These are phyloP conservation scores for Drechslera avenae DNA, from an alignment of 2,329 filamentous ascomycete genomes.

Conservation along the genomic window DNA sequence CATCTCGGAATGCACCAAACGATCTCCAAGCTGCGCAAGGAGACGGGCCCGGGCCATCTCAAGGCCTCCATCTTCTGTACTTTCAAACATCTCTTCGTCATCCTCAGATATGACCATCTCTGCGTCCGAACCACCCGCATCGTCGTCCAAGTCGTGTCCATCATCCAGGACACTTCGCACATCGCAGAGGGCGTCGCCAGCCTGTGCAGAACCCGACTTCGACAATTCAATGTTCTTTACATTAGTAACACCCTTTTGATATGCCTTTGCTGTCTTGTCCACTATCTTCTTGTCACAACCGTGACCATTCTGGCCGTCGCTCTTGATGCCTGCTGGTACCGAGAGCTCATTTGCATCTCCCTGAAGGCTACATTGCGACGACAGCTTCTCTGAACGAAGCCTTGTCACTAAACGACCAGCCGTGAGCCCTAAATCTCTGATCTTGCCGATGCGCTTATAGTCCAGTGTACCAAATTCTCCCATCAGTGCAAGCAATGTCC, in stretches of 20 bases:
- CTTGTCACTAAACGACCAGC: conserved; percentile 65
- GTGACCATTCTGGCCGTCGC: no score
- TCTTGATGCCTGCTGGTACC: no score
- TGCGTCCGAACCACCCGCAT: conserved; percentile 16
- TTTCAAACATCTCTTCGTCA: conserved; percentile 15
- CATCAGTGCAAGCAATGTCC: conserved; percentile 78
- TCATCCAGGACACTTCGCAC: background rate
- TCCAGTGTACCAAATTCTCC: conserved; percentile 76
- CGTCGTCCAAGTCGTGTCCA: conserved; percentile 1
- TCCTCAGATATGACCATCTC: conserved; percentile 33
- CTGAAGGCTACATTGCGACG: background rate
- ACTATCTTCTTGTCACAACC: no score
- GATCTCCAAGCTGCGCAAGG: conserved; percentile 49
- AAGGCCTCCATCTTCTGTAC: conserved; percentile 43
- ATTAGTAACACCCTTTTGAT: background rate
- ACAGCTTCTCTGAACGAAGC: conserved; percentile 14
- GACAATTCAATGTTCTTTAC: background rate
- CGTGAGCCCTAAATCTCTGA: conserved; percentile 80
- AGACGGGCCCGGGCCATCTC: conserved; percentile 58
- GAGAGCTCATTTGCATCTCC: background rate
- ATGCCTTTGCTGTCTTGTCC: no score
- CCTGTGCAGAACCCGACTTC: background rate
- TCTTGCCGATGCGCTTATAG: conserved; percentile 73
- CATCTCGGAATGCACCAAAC: conserved; percentile 28
- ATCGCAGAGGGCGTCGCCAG: background rate